phyloP scores from a whole-genome alignment of 1,139 yeast genomes.

The Kodamaea ohmeri region DNA sequence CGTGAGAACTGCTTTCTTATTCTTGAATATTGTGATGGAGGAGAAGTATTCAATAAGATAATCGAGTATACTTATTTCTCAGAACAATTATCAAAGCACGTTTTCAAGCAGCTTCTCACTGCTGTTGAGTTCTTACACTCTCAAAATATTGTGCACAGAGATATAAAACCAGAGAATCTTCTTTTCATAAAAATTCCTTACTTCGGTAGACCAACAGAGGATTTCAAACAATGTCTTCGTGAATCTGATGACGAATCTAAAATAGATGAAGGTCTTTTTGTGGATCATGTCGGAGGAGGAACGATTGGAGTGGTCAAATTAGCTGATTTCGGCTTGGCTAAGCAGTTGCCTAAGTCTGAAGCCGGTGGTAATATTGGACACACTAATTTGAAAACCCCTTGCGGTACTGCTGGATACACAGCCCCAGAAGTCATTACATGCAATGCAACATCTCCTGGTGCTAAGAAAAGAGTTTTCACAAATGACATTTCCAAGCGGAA shows the following conservation, averaged over 20 bases:
- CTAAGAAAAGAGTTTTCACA: constrained; percentile 16
- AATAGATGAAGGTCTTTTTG: constrained; percentile 82
- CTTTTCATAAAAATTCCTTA: constrained; percentile 53
- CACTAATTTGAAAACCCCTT: constrained; percentile 71
- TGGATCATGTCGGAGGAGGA: constrained; percentile 81
- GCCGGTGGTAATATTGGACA: constrained; percentile 8
- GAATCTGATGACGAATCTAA: constrained; percentile 76
- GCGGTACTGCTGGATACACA: constrained; percentile 89
- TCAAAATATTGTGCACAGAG: constrained; percentile 89
- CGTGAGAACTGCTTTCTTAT: constrained; percentile 70
- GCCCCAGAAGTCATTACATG: constrained; percentile 87
- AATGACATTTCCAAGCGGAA: constrained; percentile 52
- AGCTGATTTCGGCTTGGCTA: constrained; percentile 92
- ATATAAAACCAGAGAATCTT: constrained; percentile 91
- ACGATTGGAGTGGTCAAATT: constrained; percentile 81
- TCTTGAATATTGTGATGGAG: constrained; percentile 86
- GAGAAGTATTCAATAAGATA: constrained; percentile 92
- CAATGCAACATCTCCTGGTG: constrained; percentile 18
- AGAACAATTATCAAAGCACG: constrained; percentile 81
- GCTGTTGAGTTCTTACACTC: constrained; percentile 82
- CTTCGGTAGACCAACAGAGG: constrained; percentile 45
- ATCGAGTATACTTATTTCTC: constrained; percentile 88
- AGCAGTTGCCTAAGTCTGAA: constrained; percentile 69
- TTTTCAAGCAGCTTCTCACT: constrained; percentile 77
- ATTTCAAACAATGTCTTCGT: constrained; percentile 44